A percentile compares a stretch with the other conserved stretches of the same genome.
Evolutionary conservation across 495 filamentous ascomycete species (phyloP).

Genomic region (Apiosordaria backusii): DNA sequence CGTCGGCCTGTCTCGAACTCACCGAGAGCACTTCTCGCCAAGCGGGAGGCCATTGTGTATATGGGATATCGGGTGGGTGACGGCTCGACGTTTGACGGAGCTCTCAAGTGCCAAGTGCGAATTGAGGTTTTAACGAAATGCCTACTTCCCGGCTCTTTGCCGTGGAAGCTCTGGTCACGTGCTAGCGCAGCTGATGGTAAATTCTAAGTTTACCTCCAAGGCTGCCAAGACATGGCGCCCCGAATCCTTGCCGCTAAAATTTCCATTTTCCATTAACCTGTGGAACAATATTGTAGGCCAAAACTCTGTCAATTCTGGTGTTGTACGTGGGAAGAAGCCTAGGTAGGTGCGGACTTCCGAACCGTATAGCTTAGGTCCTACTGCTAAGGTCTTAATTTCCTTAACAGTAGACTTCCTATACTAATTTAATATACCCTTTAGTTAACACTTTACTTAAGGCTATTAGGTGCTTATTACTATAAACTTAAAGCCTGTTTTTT

Average conservation of each 20-base stretch:
- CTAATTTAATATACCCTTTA: no score
- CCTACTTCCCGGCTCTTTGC: conserved; percentile 30
- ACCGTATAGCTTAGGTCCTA: no score
- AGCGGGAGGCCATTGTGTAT: conserved; percentile 88
- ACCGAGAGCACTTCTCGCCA: conserved; percentile 90
- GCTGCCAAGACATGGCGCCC: not conserved
- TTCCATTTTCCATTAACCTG: conserved; percentile 3
- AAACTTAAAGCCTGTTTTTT: no score
- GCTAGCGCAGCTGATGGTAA: conserved; percentile 10
- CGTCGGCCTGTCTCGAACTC: conserved; percentile 41
- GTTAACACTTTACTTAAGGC: no score
- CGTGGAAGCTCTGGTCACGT: conserved; percentile 31
- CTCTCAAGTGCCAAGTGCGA: conserved; percentile 33
- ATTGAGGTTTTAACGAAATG: conserved; percentile 53
- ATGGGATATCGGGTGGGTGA: conserved; percentile 43
- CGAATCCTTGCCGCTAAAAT: conserved; percentile 3
- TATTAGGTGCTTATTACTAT: no score
- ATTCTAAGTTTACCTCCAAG: not conserved
- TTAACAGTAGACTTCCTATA: no score
- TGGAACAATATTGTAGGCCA: no score
- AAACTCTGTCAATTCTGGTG: no score
- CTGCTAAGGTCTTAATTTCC: no score
- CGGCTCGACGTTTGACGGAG: conserved; percentile 37
- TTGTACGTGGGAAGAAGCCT: no score
- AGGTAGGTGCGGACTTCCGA: no score